Percentiles rank a stretch among this genome's conserved stretches.
phyloP scores from a whole-genome alignment of 1,139 yeast genomes.

The Nakaseomyces bracarensis region DNA sequence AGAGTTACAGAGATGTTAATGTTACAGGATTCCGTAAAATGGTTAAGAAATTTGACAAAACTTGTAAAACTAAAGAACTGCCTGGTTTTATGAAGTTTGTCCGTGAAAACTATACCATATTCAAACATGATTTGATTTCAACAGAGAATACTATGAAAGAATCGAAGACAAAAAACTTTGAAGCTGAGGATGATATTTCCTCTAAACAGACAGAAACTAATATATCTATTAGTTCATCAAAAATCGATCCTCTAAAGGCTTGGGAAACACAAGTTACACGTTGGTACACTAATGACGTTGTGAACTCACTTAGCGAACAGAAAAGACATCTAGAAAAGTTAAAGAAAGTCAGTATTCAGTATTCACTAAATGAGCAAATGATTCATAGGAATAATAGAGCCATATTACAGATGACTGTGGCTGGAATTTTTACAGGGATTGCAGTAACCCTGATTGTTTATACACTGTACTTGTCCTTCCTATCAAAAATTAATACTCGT shows the following conservation, averaged over 20 bases:
- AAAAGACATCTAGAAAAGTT: conserved; percentile 26
- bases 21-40: conserved; percentile 85
- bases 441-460: conserved; percentile 45
- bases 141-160: neutral
- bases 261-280: conserved; percentile 65
- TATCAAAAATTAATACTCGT: conserved; percentile 28
- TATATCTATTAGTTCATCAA: conserved; percentile 6
- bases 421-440: conserved; percentile 65
- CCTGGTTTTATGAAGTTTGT: conserved; percentile 45
- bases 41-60: conserved; percentile 80
- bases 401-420: conserved; percentile 38
- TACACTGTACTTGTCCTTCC: conserved; percentile 32
- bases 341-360: conserved; percentile 28
- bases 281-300: conserved; percentile 58
- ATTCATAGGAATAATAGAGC: conserved; percentile 31
- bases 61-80: conserved; percentile 37
- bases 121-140: conserved; percentile 21
- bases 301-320: conserved; percentile 34
- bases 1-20: conserved; percentile 68
- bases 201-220: neutral
- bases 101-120: conserved; percentile 22
- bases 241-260: conserved; percentile 26
- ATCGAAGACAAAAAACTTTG: neutral
- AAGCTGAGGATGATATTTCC: conserved; percentile 8
- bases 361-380: conserved; percentile 30